Conservation (phyloP, 176 grass and related monocot species). For the Zoysia pacifica region DNA sequence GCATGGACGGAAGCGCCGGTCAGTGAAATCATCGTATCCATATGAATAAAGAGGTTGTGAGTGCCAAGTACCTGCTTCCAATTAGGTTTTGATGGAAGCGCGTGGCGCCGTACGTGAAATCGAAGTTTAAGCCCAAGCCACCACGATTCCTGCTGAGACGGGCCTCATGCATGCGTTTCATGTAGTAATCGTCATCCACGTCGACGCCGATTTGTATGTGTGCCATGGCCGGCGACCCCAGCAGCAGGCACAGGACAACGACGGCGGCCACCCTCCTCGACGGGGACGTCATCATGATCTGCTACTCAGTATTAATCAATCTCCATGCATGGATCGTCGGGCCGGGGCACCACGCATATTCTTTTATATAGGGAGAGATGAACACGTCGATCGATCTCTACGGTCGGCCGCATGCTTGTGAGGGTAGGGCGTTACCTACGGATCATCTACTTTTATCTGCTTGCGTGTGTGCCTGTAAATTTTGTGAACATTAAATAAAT, state of each 20-base stretch:
- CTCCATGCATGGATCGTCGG: neutral
- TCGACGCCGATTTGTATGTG: slow-evolving; percentile 15
- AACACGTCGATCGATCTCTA: neutral
- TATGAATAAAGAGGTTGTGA: no score
- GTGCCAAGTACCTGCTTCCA: neutral
- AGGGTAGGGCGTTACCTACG: neutral
- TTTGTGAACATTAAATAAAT: neutral
- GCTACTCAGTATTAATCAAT: neutral
- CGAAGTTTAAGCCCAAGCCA: neutral
- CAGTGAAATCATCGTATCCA: no score
- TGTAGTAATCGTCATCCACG: slow-evolving; percentile 9
- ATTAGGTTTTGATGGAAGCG: slow-evolving; percentile 6
- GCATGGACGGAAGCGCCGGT: no score
- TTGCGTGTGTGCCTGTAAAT: neutral
- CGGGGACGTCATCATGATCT: neutral
- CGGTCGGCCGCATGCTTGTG: neutral
- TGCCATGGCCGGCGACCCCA: neutral
- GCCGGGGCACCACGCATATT: neutral
- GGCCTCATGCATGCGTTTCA: slow-evolving; percentile 1
- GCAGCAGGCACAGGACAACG: neutral
- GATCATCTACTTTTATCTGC: neutral
- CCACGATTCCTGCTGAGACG: neutral
- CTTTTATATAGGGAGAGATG: neutral
- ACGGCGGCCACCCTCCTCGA: neutral
- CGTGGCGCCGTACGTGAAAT: neutral